Percentiles rank a stretch among this genome's conserved stretches.
Evolutionary conservation across 2,329 filamentous ascomycete genomes (phyloP).

Genomic region (Diaporthe citriasiana): DNA sequence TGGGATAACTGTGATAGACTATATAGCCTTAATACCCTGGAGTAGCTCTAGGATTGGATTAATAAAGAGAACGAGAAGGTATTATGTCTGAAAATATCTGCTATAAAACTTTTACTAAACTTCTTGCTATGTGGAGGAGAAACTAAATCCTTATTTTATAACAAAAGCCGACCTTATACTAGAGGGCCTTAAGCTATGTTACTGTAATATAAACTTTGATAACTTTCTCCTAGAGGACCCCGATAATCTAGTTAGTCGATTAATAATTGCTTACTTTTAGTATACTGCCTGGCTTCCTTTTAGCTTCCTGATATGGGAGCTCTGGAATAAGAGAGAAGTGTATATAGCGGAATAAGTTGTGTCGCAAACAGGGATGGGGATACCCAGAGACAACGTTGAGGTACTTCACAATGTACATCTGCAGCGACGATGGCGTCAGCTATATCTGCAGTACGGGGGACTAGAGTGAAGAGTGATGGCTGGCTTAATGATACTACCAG

Average conservation of each 20-base stretch:
- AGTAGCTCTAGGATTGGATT: background rate
- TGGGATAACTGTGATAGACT: background rate
- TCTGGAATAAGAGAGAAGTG: constrained; percentile 1
- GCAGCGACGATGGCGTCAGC: background rate
- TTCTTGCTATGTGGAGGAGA: background rate
- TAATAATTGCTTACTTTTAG: constrained; percentile 7
- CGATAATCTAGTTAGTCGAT: background rate
- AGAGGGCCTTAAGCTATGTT: constrained; percentile 24
- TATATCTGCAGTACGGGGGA: background rate
- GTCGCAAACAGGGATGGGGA: background rate
- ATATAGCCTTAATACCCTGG: background rate
- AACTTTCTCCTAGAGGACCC: constrained; percentile 20
- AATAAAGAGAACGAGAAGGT: constrained; percentile 13
- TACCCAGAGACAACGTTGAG: background rate
- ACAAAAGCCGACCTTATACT: background rate
- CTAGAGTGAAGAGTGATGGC: background rate
- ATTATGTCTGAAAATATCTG: background rate
- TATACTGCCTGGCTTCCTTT: constrained; percentile 20
- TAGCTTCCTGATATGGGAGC: constrained; percentile 25
- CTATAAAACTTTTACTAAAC: background rate
- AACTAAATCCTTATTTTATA: background rate
- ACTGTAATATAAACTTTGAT: constrained; percentile 1
- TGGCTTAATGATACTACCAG: too few relatives aligned
- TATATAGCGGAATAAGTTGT: background rate
- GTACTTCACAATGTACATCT: constrained; percentile 8